Base-by-base conservation (phyloP, 2,329 filamentous ascomycete species). In the Nothophaeocryptopus gaeumannii region DNA sequence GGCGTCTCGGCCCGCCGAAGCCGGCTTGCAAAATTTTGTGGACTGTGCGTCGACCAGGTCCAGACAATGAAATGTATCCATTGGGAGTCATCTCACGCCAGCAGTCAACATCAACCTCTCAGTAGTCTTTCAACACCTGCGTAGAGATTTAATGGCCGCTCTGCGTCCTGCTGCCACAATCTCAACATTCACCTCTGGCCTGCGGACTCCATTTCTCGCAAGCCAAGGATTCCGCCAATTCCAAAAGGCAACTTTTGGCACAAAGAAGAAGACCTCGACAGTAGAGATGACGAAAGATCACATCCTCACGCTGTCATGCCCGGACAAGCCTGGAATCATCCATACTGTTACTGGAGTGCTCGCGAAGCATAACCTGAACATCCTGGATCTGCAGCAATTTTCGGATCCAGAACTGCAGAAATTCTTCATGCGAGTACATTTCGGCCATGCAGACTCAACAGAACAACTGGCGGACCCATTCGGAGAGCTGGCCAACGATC, bases 341-440 rank as follows among this genome's bases (percentile, higher is more conserved):
- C 86, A 92, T 70, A 85, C 87, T 48, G 88, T 93, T 58, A 92
- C 88, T 7, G 86, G 84, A 55, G 78, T 92, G 61, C 80, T 93
- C 56, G 86, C 87, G 39, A 72, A 79, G 54, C 80, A 88, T 69
- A 80, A 82, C 62, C 79, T 91, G 72, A 93, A 90, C 71, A 88
- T 93, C 67, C 76, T 92, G 57, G 87, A 93, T 71, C 80, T 90
- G 57, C 88, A 90, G 72, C 88, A 93, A 72, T 93, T 89, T 76
- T 86, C 83, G 36, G 88, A 92, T 71, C 81, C 83, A 20, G 80
- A 76, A 16, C 86, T 84, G 14, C 74, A 86, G 66, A 85, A 80
- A 50, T 93, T 93, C 76, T 93, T 93, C 74, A 92, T 93, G 88
- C 82, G 88, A 67, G 86, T 92, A 61, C 88, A 91, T 70, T 92